Evolutionary conservation across 805 yeast genomes (phyloP), one percentile per base, ranked within the genome.

Genomic region (Metschnikowia drakensbergensis): DNA sequence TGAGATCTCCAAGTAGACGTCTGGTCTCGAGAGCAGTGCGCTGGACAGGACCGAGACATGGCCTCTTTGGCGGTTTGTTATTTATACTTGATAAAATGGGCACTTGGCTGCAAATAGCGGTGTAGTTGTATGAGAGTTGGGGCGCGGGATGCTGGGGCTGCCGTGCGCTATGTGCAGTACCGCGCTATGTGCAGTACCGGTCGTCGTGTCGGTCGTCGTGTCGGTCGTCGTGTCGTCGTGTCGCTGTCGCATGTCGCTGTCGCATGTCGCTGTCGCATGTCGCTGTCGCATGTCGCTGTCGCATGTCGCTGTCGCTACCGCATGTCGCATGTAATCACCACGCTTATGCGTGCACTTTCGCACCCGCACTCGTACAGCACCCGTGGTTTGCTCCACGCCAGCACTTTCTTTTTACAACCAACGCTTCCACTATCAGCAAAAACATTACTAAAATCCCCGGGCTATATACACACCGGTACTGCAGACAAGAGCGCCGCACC

Each of bases 1-100:
- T 52, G 84, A 81, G 65, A 53, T 77, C 49, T 40, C 43, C 29
- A 40, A 40, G 36, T 40, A 40, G 41, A 37, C n/a, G n/a, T n/a
- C n/a, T 17, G 17, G 17, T 17, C 17, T 17, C 2, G 17, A 17
- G 17, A 17, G 17, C 17, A 17, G 17, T 17, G 17, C 17, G 17
- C 17, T 17, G 17, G 1, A 17, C 17, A 17, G 17, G 17, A 17
- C 17, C 46, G 63, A 35, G 30, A 33, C 33, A 10, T 11, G 33
- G 11, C 6, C n/a, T 35, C 37, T 17, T 17, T 34, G 36, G 13
- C n/a, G n/a, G 17, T 17, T 17, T 17, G 17, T 17, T 17, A 17
- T 17, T 17, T 17, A 17, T 17, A 17, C 17, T 17, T 17, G 17
- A 17, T 17, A 1, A 17, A 17, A 2, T 17, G 17, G 17, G 17